A percentile compares a stretch with the other conserved stretches of the same genome.
Evolutionary conservation across 2,329 filamentous ascomycete genomes (phyloP).

Genomic region (Setomelanomma holmii): DNA sequence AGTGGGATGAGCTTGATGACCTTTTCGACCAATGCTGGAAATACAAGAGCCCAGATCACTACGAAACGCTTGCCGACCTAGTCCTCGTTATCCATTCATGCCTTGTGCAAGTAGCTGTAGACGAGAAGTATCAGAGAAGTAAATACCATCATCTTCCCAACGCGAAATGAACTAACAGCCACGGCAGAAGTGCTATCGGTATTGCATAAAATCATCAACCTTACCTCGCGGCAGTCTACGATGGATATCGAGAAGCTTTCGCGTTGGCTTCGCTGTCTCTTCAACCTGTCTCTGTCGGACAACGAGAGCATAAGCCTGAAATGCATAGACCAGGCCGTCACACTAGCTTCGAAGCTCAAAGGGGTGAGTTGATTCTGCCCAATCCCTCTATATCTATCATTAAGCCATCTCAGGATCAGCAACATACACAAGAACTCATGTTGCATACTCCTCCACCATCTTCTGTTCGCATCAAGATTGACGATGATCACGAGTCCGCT

Average conservation of each 20-base stretch:
- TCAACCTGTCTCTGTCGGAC: constrained; percentile 69
- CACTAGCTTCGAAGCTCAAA: constrained; percentile 36
- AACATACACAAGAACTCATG: neutral
- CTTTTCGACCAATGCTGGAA: constrained; percentile 61
- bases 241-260: constrained; percentile 68
- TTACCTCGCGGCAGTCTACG: constrained; percentile 65
- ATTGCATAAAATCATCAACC: constrained; percentile 73
- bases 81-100: constrained; percentile 53
- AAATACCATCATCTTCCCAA: constrained; percentile 6
- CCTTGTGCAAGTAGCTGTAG: constrained; percentile 37
- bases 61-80: constrained; percentile 57
- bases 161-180: neutral
- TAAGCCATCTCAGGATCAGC: constrained; percentile 7
- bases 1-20: constrained; percentile 69
- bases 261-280: constrained; percentile 80
- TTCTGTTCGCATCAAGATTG: constrained; percentile 12
- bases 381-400: constrained; percentile 2
- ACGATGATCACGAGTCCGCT: constrained; percentile 20
- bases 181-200: constrained; percentile 33
- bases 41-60: constrained; percentile 47
- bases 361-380: constrained; percentile 28
- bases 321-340: constrained; percentile 69
- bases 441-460: constrained; percentile 25
- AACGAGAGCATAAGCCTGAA: constrained; percentile 64
- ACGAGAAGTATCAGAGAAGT: constrained; percentile 42